These are phyloP conservation scores for Lepraria neglecta DNA, from an alignment of 495 filamentous ascomycete species.

Conservation along the genomic window DNA sequence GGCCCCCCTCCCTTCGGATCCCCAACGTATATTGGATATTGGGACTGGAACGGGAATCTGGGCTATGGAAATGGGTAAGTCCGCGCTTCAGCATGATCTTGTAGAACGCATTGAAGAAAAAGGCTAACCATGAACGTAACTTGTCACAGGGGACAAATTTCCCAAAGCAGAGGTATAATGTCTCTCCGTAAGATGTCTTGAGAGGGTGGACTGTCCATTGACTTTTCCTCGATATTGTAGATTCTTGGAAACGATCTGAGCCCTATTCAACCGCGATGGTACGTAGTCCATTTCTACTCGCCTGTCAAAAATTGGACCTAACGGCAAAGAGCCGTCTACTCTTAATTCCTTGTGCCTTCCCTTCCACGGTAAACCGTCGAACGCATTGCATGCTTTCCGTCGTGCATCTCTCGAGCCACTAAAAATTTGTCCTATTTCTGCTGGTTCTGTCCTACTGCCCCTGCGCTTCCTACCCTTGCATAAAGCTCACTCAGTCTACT, in stretches of 20 bases:
- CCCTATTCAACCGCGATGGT: conserved; percentile 53
- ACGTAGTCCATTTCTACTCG: conserved; percentile 18
- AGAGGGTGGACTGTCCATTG: not conserved
- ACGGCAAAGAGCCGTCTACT: not conserved
- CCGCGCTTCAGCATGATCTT: not conserved
- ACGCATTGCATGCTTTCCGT: too few relatives aligned
- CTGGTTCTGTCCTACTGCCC: too few relatives aligned
- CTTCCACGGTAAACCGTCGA: too few relatives aligned
- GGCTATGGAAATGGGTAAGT: conserved; percentile 47
- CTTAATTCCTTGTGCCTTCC: not conserved
- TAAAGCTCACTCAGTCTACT: not conserved
- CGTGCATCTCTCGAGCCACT: too few relatives aligned
- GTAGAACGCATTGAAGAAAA: not conserved
- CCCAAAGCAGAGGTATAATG: conserved; percentile 25
- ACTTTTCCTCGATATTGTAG: not conserved
- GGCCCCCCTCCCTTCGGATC: conserved; percentile 39
- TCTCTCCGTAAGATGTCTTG: not conserved
- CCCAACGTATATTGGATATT: conserved; percentile 41
- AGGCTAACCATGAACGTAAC: not conserved
- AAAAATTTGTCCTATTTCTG: too few relatives aligned
- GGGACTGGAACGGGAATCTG: conserved; percentile 48
- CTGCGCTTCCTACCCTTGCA: too few relatives aligned
- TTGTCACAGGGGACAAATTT: conserved; percentile 25
- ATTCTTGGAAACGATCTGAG: conserved; percentile 51
- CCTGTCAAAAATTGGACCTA: not conserved